phyloP scores from a whole-genome alignment of 129 eudicot genomes.

The Deinandra increscens region DNA sequence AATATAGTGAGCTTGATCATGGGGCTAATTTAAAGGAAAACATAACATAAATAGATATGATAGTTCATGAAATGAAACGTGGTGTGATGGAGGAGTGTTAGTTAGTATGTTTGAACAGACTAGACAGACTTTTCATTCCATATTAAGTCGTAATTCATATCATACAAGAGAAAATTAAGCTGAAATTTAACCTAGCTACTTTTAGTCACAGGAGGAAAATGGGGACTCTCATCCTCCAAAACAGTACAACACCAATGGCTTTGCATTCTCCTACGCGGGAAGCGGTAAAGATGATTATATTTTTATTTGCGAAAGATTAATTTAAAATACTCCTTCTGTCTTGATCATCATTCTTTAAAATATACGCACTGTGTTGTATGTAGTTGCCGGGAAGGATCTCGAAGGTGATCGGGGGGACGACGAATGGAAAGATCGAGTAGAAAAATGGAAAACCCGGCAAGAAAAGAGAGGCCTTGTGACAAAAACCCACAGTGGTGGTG shows the following conservation, averaged over 20 bases:
- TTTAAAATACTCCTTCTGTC: not conserved
- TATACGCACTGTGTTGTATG: conserved; percentile 16
- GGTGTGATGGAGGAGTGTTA: no score
- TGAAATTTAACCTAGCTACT: not conserved
- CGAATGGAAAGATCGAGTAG: conserved; percentile 97
- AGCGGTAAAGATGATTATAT: conserved; percentile 58
- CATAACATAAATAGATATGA: no score
- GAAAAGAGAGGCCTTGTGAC: conserved; percentile 75
- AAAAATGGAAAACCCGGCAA: conserved; percentile 95
- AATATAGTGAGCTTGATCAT: no score
- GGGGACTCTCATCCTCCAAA: conserved; percentile 57
- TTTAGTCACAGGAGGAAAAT: conserved; percentile 63
- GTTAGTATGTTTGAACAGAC: no score
- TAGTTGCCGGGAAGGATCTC: conserved; percentile 76
- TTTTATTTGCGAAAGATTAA: not conserved
- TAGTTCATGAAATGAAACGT: no score
- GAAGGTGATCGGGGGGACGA: conserved; percentile 77
- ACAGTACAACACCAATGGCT: conserved; percentile 57
- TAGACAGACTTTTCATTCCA: no score
- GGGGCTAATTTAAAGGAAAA: no score
- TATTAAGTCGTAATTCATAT: no score
- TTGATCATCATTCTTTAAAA: conserved; percentile 5
- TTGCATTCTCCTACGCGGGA: conserved; percentile 74
- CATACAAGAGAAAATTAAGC: no score
- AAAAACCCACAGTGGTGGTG: conserved; percentile 56